Percentiles rank a stretch among this genome's conserved stretches.
phyloP scores from a whole-genome alignment of 2,329 filamentous ascomycete genomes.

The Diaporthe destruens region DNA sequence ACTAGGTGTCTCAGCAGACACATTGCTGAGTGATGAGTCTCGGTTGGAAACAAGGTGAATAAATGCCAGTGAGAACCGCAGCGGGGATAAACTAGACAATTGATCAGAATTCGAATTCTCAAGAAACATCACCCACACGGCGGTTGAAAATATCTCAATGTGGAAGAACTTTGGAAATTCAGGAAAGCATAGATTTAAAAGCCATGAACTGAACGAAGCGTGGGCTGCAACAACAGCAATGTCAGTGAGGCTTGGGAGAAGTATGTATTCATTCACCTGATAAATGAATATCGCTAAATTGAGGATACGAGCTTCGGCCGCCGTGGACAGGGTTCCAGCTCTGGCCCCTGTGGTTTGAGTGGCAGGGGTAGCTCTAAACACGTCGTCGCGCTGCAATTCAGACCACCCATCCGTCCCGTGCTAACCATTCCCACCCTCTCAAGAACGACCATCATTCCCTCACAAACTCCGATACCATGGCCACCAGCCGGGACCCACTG shows the following conservation, averaged over 20 bases:
- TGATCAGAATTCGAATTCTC: no score
- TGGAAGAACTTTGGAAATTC: background rate
- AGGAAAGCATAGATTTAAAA: background rate
- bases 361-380: constrained; percentile 39
- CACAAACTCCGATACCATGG: constrained; percentile 33
- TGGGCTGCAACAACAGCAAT: background rate
- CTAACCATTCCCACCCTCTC: background rate
- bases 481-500: constrained; percentile 36
- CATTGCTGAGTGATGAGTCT: no score
- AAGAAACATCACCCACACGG: no score
- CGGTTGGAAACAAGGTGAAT: no score
- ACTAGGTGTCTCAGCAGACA: background rate
- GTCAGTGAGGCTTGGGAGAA: no score
- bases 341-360: no score
- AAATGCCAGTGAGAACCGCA: no score
- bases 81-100: no score
- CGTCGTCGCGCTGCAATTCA: constrained; percentile 26
- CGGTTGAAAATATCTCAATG: background rate
- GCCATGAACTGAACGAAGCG: background rate
- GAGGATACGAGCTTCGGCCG: no score
- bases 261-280: background rate
- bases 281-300: constrained; percentile 12
- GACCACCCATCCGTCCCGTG: background rate
- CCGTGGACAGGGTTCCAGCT: background rate
- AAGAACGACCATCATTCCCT: background rate